Evolutionary conservation across 2,329 filamentous ascomycete species (phyloP).

Genomic region (Colletotrichum godetiae): DNA sequence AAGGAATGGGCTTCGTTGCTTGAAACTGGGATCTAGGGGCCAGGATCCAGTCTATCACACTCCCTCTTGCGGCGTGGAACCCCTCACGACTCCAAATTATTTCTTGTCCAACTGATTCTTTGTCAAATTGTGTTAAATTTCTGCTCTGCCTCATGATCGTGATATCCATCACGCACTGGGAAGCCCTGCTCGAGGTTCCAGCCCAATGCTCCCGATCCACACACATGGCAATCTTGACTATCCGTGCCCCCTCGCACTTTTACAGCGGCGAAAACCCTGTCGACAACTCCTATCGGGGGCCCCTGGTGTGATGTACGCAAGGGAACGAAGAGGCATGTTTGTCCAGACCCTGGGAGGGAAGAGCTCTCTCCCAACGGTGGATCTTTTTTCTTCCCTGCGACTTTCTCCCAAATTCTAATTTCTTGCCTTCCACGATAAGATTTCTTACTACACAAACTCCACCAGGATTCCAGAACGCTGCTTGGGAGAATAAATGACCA

Average conservation of each 20-base stretch:
- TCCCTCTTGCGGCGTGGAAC: not conserved
- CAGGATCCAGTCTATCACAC: not conserved
- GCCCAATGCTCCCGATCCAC: not conserved
- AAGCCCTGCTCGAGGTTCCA: not conserved
- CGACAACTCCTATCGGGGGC: not conserved
- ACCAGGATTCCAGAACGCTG: not conserved
- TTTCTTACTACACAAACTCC: not conserved
- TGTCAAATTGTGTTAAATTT: not conserved
- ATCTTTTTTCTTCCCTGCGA: not conserved
- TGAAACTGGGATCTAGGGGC: not conserved
- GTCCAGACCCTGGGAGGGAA: not conserved
- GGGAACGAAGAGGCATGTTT: not conserved
- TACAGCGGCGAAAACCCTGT: not conserved
- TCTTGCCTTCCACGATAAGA: not conserved
- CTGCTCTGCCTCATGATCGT: slow-evolving; percentile 15
- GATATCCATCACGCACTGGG: not conserved
- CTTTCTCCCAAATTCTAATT: not conserved
- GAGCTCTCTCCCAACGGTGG: slow-evolving; percentile 2
- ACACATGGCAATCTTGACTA: not conserved
- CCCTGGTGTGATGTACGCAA: slow-evolving; percentile 21
- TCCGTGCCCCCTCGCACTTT: not conserved
- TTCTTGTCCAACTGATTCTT: not conserved
- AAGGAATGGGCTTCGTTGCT: not conserved
- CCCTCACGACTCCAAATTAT: not conserved
- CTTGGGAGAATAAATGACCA: too few species aligned